These are phyloP conservation scores for Austroboletus eburneus DNA, from an alignment of 768 basidiomycete species.

Conservation along the genomic window DNA sequence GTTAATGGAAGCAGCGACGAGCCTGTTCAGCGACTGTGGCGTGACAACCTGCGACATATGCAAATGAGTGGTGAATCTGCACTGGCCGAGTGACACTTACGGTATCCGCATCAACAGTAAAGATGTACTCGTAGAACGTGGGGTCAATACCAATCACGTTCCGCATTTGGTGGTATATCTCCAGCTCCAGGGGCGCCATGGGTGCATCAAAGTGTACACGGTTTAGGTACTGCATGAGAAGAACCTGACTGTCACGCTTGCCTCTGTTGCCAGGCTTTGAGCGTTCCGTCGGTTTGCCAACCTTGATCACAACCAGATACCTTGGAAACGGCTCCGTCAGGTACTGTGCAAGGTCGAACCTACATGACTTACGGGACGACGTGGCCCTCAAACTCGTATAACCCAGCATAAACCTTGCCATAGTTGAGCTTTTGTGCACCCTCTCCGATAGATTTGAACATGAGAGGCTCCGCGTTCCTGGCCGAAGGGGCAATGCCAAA, in stretches of 20 bases:
- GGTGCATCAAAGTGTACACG: slow-evolving; percentile 65
- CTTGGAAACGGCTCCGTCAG: slow-evolving; percentile 24
- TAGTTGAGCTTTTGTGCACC: slow-evolving; percentile 66
- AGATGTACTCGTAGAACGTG: slow-evolving; percentile 73
- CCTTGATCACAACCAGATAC: slow-evolving; percentile 61
- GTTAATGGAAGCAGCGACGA: slow-evolving; percentile 58
- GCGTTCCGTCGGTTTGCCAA: slow-evolving; percentile 64
- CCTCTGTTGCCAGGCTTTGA: slow-evolving; percentile 64
- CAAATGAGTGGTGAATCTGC: slow-evolving; percentile 11
- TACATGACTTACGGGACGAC: slow-evolving; percentile 57
- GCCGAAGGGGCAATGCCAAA: slow-evolving; percentile 62
- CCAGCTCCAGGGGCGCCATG: slow-evolving; percentile 63
- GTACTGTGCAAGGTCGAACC: neutral
- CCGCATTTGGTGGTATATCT: slow-evolving; percentile 73
- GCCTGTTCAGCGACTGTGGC: slow-evolving; percentile 62
- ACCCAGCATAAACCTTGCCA: slow-evolving; percentile 64
- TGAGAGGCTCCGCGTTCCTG: slow-evolving; percentile 57
- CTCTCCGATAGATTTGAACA: slow-evolving; percentile 67
- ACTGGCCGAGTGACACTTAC: slow-evolving; percentile 29
- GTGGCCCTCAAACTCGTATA: slow-evolving; percentile 69
- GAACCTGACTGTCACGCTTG: slow-evolving; percentile 65
- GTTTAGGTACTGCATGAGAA: slow-evolving; percentile 65
- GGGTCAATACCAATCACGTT: slow-evolving; percentile 72
- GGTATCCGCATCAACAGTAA: slow-evolving; percentile 69
- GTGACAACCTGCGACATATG: slow-evolving; percentile 46